phyloP scores from a whole-genome alignment of 108 stramenopile species.

The Skeletonema costatum region DNA sequence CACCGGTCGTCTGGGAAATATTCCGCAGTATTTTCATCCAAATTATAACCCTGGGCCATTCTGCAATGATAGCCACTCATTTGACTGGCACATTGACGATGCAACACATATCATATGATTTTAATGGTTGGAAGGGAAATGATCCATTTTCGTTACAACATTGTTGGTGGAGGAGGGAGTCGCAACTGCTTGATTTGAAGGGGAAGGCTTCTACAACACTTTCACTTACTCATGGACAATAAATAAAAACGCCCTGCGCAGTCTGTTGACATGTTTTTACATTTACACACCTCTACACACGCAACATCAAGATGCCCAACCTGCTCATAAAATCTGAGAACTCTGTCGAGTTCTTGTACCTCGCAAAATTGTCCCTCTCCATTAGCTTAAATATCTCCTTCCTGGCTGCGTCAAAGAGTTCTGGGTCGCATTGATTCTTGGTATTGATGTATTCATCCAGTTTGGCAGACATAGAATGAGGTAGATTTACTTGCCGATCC shows the following conservation, averaged over 20 bases:
- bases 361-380: conserved; percentile 50
- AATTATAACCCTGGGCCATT: background rate
- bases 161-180: no score
- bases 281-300: no score
- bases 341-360: conserved; percentile 45
- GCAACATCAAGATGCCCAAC: conserved; percentile 18
- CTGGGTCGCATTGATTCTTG: conserved; percentile 11
- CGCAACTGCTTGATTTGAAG: no score
- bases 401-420: conserved; percentile 40
- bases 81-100: conserved; percentile 5
- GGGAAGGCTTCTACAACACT: no score
- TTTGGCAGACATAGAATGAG: conserved; percentile 7
- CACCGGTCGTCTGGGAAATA: background rate
- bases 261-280: no score
- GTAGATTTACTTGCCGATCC: conserved; percentile 46
- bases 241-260: no score
- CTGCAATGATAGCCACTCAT: background rate
- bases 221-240: no score
- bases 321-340: conserved; percentile 32
- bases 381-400: conserved; percentile 46
- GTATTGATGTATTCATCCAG: conserved; percentile 24
- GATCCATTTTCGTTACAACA: no score
- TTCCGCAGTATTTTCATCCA: background rate
- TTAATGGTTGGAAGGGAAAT: background rate
- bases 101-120: conserved; percentile 7